Evolutionary conservation across 2,329 filamentous ascomycete genomes (phyloP).

Genomic region (Aspergillus sp.): DNA sequence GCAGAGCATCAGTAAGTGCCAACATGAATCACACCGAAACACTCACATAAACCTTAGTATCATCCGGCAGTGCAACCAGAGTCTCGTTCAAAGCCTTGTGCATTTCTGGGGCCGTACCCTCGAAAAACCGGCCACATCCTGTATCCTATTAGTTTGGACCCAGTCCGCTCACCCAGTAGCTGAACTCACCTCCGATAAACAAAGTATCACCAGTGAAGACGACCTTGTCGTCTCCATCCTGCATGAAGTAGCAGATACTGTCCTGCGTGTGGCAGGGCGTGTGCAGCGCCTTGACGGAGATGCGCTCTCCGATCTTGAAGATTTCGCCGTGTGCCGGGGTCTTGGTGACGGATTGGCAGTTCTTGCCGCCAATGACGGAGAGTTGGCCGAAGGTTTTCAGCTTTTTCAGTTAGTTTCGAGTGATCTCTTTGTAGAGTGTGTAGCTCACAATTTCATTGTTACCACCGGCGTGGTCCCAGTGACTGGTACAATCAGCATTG

Average conservation of each 20-base stretch:
- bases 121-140: slow-evolving; percentile 96
- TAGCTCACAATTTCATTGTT: slow-evolving; percentile 74
- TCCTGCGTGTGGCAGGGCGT: slow-evolving; percentile 98
- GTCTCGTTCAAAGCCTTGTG: slow-evolving; percentile 86
- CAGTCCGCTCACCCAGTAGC: slow-evolving; percentile 7
- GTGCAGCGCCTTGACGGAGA: slow-evolving; percentile 83
- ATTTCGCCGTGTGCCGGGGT: slow-evolving; percentile 74
- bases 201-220: slow-evolving; percentile 97
- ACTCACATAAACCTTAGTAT: slow-evolving; percentile 86
- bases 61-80: slow-evolving; percentile 76
- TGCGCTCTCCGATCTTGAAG: slow-evolving; percentile 78
- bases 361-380: slow-evolving; percentile 81
- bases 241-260: slow-evolving; percentile 91
- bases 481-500: slow-evolving; percentile 56
- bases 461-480: slow-evolving; percentile 92
- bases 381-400: slow-evolving; percentile 63
- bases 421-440: not conserved
- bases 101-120: slow-evolving; percentile 88
- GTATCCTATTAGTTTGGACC: not conserved
- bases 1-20: slow-evolving; percentile 12
- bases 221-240: slow-evolving; percentile 71
- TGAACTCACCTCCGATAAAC: slow-evolving; percentile 76
- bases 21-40: not conserved
- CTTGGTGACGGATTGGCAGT: slow-evolving; percentile 77
- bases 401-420: slow-evolving; percentile 36